Evolutionary conservation across 371 early-diverging fungal genomes (phyloP), one percentile per base, ranked within the genome.

Genomic region (Mortierella sp.): DNA sequence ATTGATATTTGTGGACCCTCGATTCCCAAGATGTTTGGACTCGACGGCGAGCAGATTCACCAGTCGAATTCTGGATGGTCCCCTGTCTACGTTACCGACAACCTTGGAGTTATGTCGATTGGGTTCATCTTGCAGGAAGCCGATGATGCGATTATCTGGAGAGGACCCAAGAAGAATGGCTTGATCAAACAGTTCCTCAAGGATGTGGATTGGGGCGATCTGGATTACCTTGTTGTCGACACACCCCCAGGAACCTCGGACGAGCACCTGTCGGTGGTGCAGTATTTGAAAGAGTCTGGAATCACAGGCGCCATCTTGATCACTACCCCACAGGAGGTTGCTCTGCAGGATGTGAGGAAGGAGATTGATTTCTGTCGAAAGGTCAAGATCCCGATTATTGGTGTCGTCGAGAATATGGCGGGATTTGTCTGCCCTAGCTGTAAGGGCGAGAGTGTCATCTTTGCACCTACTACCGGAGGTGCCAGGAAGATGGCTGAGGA

Each of bases 211-310:
- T 98, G 98, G 98, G 95, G 95, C 40, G 89, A 89, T 43, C 89
- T 99, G 77, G 99, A 99, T 81, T 98, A 93, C 88, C 88, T 99
- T 64, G 88, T 99, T 31, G 93, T 99, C 44, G 99, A 99, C 86
- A 99, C 99, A 44, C 99, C 99, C 10, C 99, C 99, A 6, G 99
- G 99, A 50, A 98, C 99, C 0, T 96, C 98, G 5, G 99, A 99
- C 88, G 99, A 99, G 86, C 99, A 99, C 88, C 88, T 99, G 43
- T 96, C 95, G 14, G 91, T 96, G 8, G 95, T 94, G 2, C 93
- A 95, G 77, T 94, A 94, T 80, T 89, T 98, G 37, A 94, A 95
- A 74, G 94, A 95, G 34, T 89, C 92, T 71, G 94, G 94, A 4
- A 95, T 97, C 73, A 93, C 94, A 59, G 98, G 98, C 3, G 98